These are phyloP conservation scores for Cymodocea nodosa DNA, from an alignment of 116 monocot genomes.

Conservation along the genomic window DNA sequence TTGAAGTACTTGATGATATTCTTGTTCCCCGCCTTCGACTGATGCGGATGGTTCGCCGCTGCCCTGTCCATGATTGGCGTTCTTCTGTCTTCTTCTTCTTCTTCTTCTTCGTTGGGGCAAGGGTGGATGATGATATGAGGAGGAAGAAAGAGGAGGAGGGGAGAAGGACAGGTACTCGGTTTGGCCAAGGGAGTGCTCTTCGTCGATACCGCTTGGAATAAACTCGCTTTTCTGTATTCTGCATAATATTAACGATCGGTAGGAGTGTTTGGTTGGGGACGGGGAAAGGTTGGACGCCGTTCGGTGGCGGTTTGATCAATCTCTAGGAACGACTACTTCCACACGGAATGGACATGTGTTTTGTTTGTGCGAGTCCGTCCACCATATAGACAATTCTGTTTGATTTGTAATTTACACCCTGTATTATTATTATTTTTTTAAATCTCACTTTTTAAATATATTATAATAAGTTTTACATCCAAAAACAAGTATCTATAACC, in stretches of 20 bases:
- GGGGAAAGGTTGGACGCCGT: not conserved
- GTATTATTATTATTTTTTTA: too few relatives aligned
- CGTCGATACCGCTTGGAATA: not conserved
- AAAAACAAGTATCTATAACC: too few relatives aligned
- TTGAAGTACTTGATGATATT: slow-evolving; percentile 10
- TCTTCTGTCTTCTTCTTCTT: too few relatives aligned
- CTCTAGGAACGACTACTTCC: not conserved
- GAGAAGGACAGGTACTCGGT: not conserved
- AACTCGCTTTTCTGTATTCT: not conserved
- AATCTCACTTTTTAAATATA: too few relatives aligned
- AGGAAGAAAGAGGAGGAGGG: not conserved
- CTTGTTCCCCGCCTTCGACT: not conserved
- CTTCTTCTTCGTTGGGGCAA: too few relatives aligned
- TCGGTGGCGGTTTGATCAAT: not conserved
- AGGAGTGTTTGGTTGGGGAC: not conserved
- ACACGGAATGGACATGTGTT: not conserved
- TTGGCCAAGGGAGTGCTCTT: not conserved
- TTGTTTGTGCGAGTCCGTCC: too few relatives aligned
- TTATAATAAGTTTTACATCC: too few relatives aligned
- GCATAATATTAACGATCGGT: not conserved
- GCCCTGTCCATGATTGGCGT: too few relatives aligned
- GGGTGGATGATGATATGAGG: not conserved
- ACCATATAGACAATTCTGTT: too few relatives aligned
- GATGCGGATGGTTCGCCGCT: too few relatives aligned
- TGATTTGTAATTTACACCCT: too few relatives aligned